Conservation (phyloP, 2,329 filamentous ascomycete genomes). For the Coniochaeta sp. region DNA sequence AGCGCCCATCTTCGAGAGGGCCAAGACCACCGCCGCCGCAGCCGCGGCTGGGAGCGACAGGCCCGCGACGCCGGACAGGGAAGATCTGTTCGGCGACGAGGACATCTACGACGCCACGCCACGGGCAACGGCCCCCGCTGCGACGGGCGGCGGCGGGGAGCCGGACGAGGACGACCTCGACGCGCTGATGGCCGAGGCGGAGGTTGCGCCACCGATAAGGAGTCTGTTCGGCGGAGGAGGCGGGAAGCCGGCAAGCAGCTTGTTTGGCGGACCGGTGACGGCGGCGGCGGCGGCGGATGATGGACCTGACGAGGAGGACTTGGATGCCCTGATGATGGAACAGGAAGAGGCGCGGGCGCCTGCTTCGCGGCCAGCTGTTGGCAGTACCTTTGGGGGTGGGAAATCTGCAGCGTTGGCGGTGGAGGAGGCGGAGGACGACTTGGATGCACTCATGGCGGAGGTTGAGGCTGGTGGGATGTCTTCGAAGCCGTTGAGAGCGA, state of each 20-base stretch:
- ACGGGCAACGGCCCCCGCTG: slow-evolving; percentile 6
- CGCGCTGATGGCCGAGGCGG: slow-evolving; percentile 44
- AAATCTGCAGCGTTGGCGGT: slow-evolving; percentile 2
- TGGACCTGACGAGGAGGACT: slow-evolving; percentile 21
- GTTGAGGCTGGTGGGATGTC: slow-evolving; percentile 18
- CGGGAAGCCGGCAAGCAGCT: background rate
- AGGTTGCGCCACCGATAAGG: slow-evolving; percentile 11
- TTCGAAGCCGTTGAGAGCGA: background rate
- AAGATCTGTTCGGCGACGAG: slow-evolving; percentile 35
- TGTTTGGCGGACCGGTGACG: background rate
- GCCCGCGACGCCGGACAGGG: slow-evolving; percentile 14
- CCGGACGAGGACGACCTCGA: slow-evolving; percentile 42
- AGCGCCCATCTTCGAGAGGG: slow-evolving; percentile 30
- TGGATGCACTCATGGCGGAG: slow-evolving; percentile 48
- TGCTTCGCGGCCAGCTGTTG: slow-evolving; percentile 8
- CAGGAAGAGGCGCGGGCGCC: slow-evolving; percentile 12
- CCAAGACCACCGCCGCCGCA: slow-evolving; percentile 13
- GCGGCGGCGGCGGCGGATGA: background rate
- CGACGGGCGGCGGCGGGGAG: slow-evolving; percentile 10
- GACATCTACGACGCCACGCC: slow-evolving; percentile 52
- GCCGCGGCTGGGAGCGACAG: slow-evolving; percentile 6
- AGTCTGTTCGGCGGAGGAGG: slow-evolving; percentile 14
- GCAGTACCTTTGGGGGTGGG: slow-evolving; percentile 11
- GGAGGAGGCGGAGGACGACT: slow-evolving; percentile 27
- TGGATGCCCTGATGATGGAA: slow-evolving; percentile 28